Percentiles rank a stretch among this genome's conserved stretches.
Conservation (phyloP, 2,329 filamentous ascomycete genomes). For the Juglanconis oblonga region DNA sequence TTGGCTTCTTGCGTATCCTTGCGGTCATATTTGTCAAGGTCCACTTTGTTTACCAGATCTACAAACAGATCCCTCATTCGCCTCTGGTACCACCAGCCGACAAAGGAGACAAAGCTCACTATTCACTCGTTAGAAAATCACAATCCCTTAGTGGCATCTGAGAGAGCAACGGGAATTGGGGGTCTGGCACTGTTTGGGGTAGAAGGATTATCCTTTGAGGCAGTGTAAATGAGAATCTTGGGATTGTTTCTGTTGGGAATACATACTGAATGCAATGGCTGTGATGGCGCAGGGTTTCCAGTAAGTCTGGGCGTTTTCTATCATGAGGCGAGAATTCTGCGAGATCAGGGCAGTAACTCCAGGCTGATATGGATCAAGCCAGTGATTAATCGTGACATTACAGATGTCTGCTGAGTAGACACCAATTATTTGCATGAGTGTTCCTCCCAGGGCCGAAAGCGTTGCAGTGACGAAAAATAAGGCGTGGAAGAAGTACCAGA, state of each 20-base stretch:
- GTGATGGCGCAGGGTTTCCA: slow-evolving; percentile 24
- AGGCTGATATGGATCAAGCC: slow-evolving; percentile 16
- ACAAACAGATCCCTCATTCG: slow-evolving; percentile 24
- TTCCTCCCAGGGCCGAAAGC: slow-evolving; percentile 30
- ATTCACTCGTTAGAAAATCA: too few relatives aligned
- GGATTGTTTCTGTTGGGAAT: too few relatives aligned
- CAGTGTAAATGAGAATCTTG: too few relatives aligned
- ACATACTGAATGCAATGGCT: slow-evolving; percentile 21
- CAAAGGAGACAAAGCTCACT: slow-evolving; percentile 23
- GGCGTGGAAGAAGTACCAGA: slow-evolving; percentile 23
- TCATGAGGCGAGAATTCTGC: neutral
- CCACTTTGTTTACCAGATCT: neutral
- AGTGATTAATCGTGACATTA: slow-evolving; percentile 18
- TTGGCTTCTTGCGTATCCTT: neutral
- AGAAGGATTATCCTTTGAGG: too few relatives aligned
- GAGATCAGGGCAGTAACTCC: slow-evolving; percentile 1
- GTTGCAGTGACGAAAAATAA: slow-evolving; percentile 36
- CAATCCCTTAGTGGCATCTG: too few relatives aligned
- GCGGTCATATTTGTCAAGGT: slow-evolving; percentile 4
- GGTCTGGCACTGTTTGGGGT: too few relatives aligned
- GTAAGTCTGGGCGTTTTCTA: slow-evolving; percentile 7
- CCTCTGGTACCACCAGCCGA: slow-evolving; percentile 28
- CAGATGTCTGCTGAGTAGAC: slow-evolving; percentile 23
- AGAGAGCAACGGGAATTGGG: too few relatives aligned
- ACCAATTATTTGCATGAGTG: slow-evolving; percentile 25